phyloP scores from a whole-genome alignment of 164 flowering plant genomes.

The Annona cherimola region DNA sequence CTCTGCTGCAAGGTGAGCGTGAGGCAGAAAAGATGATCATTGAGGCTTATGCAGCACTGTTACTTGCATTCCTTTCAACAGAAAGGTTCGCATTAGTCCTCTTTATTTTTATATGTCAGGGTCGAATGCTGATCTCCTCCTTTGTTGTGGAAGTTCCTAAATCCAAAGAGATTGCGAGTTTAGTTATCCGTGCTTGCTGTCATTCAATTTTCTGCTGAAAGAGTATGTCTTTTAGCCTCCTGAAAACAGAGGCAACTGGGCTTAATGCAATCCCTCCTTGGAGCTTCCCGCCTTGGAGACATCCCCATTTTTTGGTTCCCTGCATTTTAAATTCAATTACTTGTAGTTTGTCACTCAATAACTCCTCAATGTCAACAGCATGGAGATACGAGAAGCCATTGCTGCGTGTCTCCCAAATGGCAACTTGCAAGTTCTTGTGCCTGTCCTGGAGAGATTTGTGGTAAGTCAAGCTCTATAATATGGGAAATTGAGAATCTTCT shows the following conservation, averaged over 20 bases:
- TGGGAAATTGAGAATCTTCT: background rate
- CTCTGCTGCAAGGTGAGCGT: constrained; percentile 71
- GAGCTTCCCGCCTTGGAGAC: background rate
- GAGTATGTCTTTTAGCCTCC: background rate
- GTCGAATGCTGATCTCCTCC: background rate
- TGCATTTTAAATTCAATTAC: background rate
- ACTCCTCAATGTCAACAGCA: constrained; percentile 30
- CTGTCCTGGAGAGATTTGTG: constrained; percentile 95
- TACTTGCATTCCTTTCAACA: constrained; percentile 92
- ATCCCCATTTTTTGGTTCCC: background rate
- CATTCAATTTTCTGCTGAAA: too few species aligned
- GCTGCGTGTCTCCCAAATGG: constrained; percentile 62
- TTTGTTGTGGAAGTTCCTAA: background rate
- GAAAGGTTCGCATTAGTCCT: constrained; percentile 52
- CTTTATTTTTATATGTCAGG: background rate
- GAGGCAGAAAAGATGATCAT: constrained; percentile 98
- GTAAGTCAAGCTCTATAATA: constrained; percentile 32
- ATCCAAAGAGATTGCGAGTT: background rate
- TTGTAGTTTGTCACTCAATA: background rate
- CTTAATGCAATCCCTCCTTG: background rate
- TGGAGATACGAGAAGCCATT: constrained; percentile 59
- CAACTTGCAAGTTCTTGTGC: constrained; percentile 68
- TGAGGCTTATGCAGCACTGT: constrained; percentile 90
- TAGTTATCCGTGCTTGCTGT: background rate
- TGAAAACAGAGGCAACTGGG: background rate